Evolutionary conservation across 371 early-diverging fungal species (phyloP).

Genomic region (Mucor racemosus): DNA sequence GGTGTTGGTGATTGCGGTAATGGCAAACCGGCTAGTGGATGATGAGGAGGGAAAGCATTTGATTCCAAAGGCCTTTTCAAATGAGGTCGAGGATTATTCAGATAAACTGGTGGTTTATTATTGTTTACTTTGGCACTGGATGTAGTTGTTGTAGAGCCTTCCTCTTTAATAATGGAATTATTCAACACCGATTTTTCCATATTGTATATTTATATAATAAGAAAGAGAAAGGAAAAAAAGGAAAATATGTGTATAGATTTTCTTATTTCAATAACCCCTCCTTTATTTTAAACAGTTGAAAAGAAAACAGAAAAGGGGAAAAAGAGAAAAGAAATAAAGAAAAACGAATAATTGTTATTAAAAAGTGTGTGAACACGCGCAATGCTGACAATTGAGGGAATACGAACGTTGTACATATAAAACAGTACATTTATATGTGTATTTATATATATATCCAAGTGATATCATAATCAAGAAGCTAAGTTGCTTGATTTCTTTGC

Average conservation of each 20-base stretch:
- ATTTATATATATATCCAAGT: background rate
- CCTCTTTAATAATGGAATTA: slow-evolving; percentile 11
- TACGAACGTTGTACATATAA: slow-evolving; percentile 19
- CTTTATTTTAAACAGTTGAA: slow-evolving; percentile 11
- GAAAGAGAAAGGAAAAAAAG: slow-evolving; percentile 10
- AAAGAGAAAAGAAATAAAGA: slow-evolving; percentile 10
- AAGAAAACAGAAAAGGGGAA: slow-evolving; percentile 20
- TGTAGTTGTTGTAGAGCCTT: background rate
- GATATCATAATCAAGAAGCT: slow-evolving; percentile 1
- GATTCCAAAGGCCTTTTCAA: slow-evolving; percentile 21
- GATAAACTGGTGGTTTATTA: slow-evolving; percentile 26
- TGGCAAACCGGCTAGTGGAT: slow-evolving; percentile 31
- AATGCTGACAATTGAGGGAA: slow-evolving; percentile 35
- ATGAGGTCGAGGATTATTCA: slow-evolving; percentile 26
- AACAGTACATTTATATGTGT: slow-evolving; percentile 1
- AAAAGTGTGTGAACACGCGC: slow-evolving; percentile 36
- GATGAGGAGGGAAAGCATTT: slow-evolving; percentile 33
- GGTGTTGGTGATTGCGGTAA: slow-evolving; percentile 27
- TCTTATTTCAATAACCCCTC: slow-evolving; percentile 11
- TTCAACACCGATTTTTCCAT: slow-evolving; percentile 15
- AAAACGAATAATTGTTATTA: slow-evolving; percentile 8
- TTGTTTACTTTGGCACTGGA: background rate
- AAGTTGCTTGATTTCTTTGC: background rate
- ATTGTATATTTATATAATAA: background rate
- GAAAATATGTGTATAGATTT: background rate